These are phyloP conservation scores for Albugo candida DNA, from an alignment of 352 stramenopile species.

Conservation along the genomic window DNA sequence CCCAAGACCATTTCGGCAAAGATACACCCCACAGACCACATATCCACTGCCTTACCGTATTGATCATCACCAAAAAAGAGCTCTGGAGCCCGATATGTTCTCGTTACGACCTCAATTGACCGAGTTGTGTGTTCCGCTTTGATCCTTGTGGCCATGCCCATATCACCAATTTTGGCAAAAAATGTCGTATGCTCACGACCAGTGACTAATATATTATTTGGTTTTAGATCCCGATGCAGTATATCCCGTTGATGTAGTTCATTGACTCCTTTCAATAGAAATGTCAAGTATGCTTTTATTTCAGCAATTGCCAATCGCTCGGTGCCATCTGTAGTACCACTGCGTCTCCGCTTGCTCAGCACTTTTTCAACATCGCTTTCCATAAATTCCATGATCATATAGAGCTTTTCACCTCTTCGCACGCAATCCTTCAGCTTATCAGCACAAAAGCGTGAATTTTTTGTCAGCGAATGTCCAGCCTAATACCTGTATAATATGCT, in stretches of 20 bases:
- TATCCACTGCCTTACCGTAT: slow-evolving; percentile 41
- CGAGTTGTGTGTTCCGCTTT: slow-evolving; percentile 13
- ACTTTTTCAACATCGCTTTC: slow-evolving; percentile 20
- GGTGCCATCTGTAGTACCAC: not conserved
- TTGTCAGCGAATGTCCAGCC: not conserved
- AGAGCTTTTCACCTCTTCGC: slow-evolving; percentile 37
- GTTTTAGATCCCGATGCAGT: slow-evolving; percentile 63
- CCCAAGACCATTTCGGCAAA: slow-evolving; percentile 59
- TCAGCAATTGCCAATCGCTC: slow-evolving; percentile 19
- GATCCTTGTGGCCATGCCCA: slow-evolving; percentile 42
- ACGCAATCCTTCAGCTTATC: slow-evolving; percentile 33
- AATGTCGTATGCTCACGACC: slow-evolving; percentile 8
- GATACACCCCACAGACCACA: slow-evolving; percentile 66
- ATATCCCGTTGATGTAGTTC: slow-evolving; percentile 36
- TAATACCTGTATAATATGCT: slow-evolving; percentile 37
- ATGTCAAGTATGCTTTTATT: slow-evolving; percentile 48
- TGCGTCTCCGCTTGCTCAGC: not conserved
- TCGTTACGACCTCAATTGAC: slow-evolving; percentile 55
- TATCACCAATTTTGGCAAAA: slow-evolving; percentile 58
- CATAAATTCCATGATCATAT: slow-evolving; percentile 62
- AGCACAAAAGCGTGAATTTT: not conserved
- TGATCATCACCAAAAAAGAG: slow-evolving; percentile 53
- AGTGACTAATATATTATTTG: slow-evolving; percentile 57
- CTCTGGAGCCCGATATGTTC: slow-evolving; percentile 49
- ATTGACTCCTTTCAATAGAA: slow-evolving; percentile 35